Conservation (phyloP, 768 basidiomycete genomes). For the Pulveroboletus ravenelii region DNA sequence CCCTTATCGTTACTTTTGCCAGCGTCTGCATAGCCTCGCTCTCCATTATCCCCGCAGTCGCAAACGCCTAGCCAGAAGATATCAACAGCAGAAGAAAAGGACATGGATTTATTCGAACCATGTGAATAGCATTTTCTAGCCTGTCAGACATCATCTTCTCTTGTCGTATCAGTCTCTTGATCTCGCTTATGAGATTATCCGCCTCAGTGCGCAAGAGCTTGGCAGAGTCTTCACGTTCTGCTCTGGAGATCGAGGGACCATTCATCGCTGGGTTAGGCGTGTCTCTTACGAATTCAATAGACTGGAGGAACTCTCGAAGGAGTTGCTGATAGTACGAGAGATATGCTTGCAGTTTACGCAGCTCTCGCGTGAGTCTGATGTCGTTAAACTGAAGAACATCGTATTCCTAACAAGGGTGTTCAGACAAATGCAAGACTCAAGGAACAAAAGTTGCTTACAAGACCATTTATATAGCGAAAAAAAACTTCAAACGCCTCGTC, state of each 20-base stretch:
- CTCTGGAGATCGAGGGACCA: conserved; percentile 12
- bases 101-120: conserved; percentile 18
- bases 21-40: conserved; percentile 47
- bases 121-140: conserved; percentile 32
- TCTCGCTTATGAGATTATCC: conserved; percentile 45
- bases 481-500: conserved; percentile 54
- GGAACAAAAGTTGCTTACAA: conserved; percentile 34
- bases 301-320: conserved; percentile 48
- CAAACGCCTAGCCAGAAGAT: conserved; percentile 44
- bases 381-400: conserved; percentile 39
- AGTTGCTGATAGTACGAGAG: conserved; percentile 53
- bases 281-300: conserved; percentile 43
- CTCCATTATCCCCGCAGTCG: conserved; percentile 51
- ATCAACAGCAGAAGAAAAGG: too few relatives aligned
- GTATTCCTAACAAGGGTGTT: conserved; percentile 37
- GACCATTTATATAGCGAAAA: conserved; percentile 43
- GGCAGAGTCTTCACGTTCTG: conserved; percentile 20
- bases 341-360: conserved; percentile 57
- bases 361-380: conserved; percentile 45
- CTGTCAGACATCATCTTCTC: conserved; percentile 31
- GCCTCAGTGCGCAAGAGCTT: conserved; percentile 45
- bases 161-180: conserved; percentile 39
- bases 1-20: conserved; percentile 40
- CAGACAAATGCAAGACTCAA: not conserved
- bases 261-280: conserved; percentile 47